phyloP scores from a whole-genome alignment of 2,329 filamentous ascomycete species.

The Colletotrichum shisoi region DNA sequence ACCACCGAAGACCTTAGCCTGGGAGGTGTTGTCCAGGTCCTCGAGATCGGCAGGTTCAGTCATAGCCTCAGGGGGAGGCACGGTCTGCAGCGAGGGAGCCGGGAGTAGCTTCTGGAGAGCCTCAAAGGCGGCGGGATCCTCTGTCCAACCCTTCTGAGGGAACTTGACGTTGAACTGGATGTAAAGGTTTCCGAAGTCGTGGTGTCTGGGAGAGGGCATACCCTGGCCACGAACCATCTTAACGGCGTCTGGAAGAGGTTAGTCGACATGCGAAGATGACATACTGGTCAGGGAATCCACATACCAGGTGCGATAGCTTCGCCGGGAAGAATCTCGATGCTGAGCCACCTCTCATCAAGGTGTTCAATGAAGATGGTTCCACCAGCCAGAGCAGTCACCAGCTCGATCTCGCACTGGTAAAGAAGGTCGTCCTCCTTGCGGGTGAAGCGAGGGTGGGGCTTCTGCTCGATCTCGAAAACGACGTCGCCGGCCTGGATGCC shows the following conservation, averaged over 20 bases:
- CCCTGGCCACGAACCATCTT: slow-evolving; percentile 96
- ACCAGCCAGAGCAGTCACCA: slow-evolving; percentile 91
- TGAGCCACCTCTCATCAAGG: slow-evolving; percentile 95
- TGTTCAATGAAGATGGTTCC: slow-evolving; percentile 93
- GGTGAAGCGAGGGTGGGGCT: slow-evolving; percentile 95
- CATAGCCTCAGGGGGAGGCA: slow-evolving; percentile 85
- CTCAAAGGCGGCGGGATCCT: slow-evolving; percentile 74
- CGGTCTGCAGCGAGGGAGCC: slow-evolving; percentile 66
- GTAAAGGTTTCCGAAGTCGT: slow-evolving; percentile 95
- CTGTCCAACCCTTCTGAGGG: slow-evolving; percentile 77
- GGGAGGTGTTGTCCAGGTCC: slow-evolving; percentile 76
- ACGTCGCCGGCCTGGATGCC: slow-evolving; percentile 94
- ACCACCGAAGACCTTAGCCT: slow-evolving; percentile 70
- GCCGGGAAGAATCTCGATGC: slow-evolving; percentile 88
- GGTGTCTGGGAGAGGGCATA: slow-evolving; percentile 95
- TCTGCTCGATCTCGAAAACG: slow-evolving; percentile 98
- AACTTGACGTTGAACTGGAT: slow-evolving; percentile 98
- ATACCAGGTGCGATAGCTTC: slow-evolving; percentile 93
- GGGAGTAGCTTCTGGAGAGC: slow-evolving; percentile 87
- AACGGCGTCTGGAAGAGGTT: slow-evolving; percentile 70
- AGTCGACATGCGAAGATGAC: not conserved
- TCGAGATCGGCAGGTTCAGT: slow-evolving; percentile 88
- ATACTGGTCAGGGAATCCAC: slow-evolving; percentile 47
- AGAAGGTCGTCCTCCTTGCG: slow-evolving; percentile 96
- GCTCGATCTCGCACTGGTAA: slow-evolving; percentile 93